A percentile compares a stretch with the other conserved stretches of the same genome.
These are phyloP conservation scores for Globisporangium okanoganense DNA, from an alignment of 352 stramenopile genomes.

Conservation along the genomic window DNA sequence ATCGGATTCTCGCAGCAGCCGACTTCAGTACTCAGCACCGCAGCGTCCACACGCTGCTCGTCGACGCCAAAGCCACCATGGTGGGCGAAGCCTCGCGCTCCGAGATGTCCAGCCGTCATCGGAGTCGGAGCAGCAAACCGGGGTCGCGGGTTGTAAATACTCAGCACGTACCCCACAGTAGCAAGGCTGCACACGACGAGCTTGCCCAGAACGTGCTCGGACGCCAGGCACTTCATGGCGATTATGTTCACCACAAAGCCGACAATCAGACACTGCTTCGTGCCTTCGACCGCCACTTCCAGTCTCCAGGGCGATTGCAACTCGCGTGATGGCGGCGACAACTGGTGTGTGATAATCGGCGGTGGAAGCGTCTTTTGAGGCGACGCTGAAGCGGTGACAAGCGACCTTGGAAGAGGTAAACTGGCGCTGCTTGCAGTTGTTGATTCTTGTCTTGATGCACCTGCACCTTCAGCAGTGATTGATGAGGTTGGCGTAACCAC, in stretches of 20 bases:
- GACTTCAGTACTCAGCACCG: conserved; percentile 24
- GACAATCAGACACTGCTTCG: conserved; percentile 70
- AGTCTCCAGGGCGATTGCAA: conserved; percentile 42
- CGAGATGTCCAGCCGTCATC: not conserved
- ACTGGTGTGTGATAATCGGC: conserved; percentile 16
- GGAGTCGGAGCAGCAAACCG: not conserved
- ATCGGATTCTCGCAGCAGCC: conserved; percentile 34
- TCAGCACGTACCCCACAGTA: conserved; percentile 39
- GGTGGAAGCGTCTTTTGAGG: conserved; percentile 21
- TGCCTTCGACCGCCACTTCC: conserved; percentile 52
- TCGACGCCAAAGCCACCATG: not conserved
- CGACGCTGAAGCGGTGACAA: not conserved
- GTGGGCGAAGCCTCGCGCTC: not conserved
- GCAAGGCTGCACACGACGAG: conserved; percentile 52
- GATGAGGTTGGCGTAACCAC: conserved; percentile 14
- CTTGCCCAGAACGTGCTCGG: conserved; percentile 68
- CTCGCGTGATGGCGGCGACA: not conserved
- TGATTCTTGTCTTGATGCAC: not conserved
- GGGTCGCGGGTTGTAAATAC: conserved; percentile 45
- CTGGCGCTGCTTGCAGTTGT: not conserved
- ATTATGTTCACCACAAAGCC: conserved; percentile 79
- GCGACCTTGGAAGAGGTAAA: not conserved
- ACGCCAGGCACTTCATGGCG: conserved; percentile 54
- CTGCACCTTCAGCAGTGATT: not conserved
- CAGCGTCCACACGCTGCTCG: conserved; percentile 9